Percentiles rank a stretch among this genome's conserved stretches.
These are phyloP conservation scores for Actinomortierella ambigua DNA, from an alignment of 371 early-diverging fungal species.

Conservation along the genomic window DNA sequence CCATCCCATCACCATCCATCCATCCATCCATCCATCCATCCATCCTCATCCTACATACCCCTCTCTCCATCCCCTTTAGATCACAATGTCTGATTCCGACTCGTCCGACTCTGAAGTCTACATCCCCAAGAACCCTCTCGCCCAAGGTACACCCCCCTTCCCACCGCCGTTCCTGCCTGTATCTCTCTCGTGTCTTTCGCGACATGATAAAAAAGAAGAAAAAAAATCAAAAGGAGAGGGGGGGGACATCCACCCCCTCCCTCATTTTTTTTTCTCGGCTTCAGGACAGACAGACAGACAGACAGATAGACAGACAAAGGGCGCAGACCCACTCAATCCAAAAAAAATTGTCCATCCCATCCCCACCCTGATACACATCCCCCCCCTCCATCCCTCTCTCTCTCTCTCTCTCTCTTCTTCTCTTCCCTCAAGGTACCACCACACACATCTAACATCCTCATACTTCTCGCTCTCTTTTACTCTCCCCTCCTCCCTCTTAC, in stretches of 20 bases:
- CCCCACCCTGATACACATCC: no score
- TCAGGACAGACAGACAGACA: no score
- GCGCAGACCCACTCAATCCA: constrained; percentile 3
- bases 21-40: constrained; percentile 4
- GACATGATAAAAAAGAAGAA: neutral
- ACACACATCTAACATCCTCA: no score
- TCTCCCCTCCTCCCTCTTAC: neutral
- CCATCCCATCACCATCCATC: neutral
- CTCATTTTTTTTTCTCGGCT: neutral
- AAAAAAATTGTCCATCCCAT: no score
- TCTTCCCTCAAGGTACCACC: no score
- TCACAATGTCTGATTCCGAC: constrained; percentile 37
- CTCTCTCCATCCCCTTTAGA: neutral
- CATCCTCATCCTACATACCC: neutral
- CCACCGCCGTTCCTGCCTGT: neutral
- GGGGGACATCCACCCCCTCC: neutral
- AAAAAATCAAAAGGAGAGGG: no score
- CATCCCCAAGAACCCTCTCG: constrained; percentile 16
- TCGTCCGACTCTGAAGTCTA: constrained; percentile 47
- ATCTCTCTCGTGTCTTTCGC: neutral
- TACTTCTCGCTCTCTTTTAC: neutral
- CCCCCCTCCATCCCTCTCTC: neutral
- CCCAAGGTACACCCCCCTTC: neutral
- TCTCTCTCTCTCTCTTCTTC: neutral
- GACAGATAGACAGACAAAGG: neutral